These are phyloP conservation scores for Ramalina intermedia DNA, from an alignment of 495 filamentous ascomycete genomes.

Conservation along the genomic window DNA sequence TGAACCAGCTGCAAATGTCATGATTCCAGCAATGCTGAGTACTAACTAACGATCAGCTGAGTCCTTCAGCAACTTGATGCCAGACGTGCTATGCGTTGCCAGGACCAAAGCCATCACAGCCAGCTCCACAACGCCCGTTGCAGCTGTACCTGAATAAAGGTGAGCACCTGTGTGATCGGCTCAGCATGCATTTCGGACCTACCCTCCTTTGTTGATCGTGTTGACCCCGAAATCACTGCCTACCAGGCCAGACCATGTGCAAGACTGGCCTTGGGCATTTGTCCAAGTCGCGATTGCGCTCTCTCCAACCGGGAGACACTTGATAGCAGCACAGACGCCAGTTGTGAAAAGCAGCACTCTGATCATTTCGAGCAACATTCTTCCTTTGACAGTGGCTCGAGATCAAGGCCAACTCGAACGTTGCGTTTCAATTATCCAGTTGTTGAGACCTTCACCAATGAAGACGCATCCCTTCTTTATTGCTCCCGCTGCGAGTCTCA, in stretches of 20 bases:
- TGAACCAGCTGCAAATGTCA: conserved; percentile 15
- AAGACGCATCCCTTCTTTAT: too few relatives aligned
- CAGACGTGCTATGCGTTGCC: conserved; percentile 11
- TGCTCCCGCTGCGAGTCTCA: too few relatives aligned
- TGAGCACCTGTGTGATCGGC: background rate
- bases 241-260: conserved; percentile 9
- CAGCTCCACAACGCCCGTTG: conserved; percentile 15
- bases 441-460: too few relatives aligned
- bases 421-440: too few relatives aligned
- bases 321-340: conserved; percentile 1
- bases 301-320: conserved; percentile 3
- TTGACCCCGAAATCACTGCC: conserved; percentile 12
- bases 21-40: conserved; percentile 15
- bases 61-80: too few relatives aligned
- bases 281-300: conserved; percentile 10
- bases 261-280: background rate
- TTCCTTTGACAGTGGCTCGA: too few relatives aligned
- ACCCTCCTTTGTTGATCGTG: conserved; percentile 7
- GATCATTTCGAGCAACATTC: too few relatives aligned
- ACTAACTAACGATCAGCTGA: background rate
- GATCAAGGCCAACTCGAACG: too few relatives aligned
- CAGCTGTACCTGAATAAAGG: conserved; percentile 8
- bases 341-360: too few relatives aligned
- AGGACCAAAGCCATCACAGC: conserved; percentile 4
- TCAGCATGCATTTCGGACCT: background rate